Conservation (phyloP, 257 asterid species). For the Ehretia macrophylla region DNA sequence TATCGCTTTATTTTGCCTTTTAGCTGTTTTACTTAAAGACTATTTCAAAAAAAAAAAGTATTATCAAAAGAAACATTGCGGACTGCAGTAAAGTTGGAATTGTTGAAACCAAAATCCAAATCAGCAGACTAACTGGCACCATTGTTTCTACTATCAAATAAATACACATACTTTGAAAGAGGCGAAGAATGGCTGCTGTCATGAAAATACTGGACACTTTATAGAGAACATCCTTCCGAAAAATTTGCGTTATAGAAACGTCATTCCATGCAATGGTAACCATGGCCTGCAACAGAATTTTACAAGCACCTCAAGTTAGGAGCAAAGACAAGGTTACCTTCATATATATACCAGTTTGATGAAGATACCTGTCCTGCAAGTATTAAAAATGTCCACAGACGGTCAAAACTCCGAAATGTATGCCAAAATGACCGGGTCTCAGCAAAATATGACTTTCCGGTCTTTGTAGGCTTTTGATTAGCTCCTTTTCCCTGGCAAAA, state of each 20-base stretch:
- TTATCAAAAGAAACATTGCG: too few species aligned
- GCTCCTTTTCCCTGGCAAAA: constrained; percentile 61
- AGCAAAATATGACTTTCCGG: constrained; percentile 89
- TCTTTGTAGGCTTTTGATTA: constrained; percentile 37
- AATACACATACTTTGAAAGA: constrained; percentile 68
- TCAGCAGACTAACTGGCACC: not conserved
- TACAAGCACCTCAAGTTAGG: constrained; percentile 7
- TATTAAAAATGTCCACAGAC: constrained; percentile 87
- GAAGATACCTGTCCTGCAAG: constrained; percentile 73
- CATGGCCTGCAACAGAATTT: constrained; percentile 59
- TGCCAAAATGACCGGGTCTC: constrained; percentile 98
- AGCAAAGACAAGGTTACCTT: constrained; percentile 1
- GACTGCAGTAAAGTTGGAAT: too few species aligned
- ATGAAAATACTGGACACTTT: constrained; percentile 78
- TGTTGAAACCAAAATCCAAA: too few species aligned
- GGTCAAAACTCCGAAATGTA: constrained; percentile 87
- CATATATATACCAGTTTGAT: constrained; percentile 16
- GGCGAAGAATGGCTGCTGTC: constrained; percentile 86
- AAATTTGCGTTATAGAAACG: constrained; percentile 51
- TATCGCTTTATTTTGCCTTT: too few species aligned
- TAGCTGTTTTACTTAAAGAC: too few species aligned
- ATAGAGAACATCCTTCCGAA: constrained; percentile 52
- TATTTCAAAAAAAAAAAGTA: too few species aligned
- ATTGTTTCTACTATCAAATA: too few species aligned
- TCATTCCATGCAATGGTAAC: constrained; percentile 75